Percentiles rank a stretch among this genome's conserved stretches.
Evolutionary conservation across 345 rosid genomes (phyloP).

Genomic region (Eutrema yunnanense): DNA sequence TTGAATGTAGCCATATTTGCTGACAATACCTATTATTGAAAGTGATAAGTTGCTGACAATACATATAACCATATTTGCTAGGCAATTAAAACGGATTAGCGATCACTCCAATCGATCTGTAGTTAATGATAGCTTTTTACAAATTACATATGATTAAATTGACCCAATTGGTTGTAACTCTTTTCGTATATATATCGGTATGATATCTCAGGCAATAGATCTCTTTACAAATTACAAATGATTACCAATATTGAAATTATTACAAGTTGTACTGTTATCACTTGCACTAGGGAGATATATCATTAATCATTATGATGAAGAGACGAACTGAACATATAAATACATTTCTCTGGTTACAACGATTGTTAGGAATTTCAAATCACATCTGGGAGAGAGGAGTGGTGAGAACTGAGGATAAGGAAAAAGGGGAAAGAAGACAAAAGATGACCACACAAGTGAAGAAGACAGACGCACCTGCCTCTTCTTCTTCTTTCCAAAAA

Average conservation of each 20-base stretch:
- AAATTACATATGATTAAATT: neutral
- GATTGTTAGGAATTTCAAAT: neutral
- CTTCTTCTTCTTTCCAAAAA: neutral
- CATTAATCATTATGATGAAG: neutral
- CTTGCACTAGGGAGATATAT: neutral
- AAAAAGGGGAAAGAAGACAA: slow-evolving; percentile 4
- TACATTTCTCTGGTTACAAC: neutral
- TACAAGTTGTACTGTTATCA: neutral
- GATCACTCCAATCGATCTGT: neutral
- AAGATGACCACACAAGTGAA: slow-evolving; percentile 21
- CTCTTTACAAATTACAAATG: neutral
- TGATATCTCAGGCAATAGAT: neutral
- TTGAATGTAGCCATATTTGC: slow-evolving; percentile 13
- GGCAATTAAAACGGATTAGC: neutral
- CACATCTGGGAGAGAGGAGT: slow-evolving; percentile 1
- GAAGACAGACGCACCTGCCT: slow-evolving; percentile 28
- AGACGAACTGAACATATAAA: neutral
- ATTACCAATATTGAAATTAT: neutral
- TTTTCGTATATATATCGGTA: neutral
- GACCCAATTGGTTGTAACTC: neutral
- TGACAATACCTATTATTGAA: neutral
- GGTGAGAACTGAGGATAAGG: slow-evolving; percentile 27
- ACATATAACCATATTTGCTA: neutral
- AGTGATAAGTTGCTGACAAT: neutral
- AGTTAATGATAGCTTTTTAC: neutral